Conservation (phyloP, 805 yeast genomes). For the Maudiozyma barnettii region DNA sequence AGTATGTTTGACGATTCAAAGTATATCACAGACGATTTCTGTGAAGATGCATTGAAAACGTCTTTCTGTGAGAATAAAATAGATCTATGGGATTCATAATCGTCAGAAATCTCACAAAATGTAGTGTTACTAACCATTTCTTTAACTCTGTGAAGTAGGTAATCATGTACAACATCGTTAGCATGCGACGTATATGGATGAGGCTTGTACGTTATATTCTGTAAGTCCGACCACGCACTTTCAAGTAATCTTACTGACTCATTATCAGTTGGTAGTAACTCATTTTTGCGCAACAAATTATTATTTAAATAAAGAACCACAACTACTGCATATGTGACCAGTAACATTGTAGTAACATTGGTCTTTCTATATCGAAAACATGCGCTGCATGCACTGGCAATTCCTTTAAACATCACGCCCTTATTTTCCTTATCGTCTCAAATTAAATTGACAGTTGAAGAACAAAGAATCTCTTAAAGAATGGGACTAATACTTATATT, state of each 20-base stretch:
- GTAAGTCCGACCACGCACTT: constrained; percentile 61
- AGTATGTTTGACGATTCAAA: constrained; percentile 77
- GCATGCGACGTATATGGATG: constrained; percentile 77
- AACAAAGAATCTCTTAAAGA: too few relatives aligned
- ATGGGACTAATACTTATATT: too few relatives aligned
- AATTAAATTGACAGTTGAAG: neutral
- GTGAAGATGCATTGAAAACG: constrained; percentile 35
- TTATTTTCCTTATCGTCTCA: neutral
- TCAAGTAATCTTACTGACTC: constrained; percentile 31
- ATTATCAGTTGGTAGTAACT: constrained; percentile 23
- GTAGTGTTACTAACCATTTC: constrained; percentile 22
- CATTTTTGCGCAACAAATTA: constrained; percentile 9
- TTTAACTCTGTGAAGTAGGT: constrained; percentile 39
- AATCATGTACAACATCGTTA: constrained; percentile 69
- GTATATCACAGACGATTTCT: constrained; percentile 46
- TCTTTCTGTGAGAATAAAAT: constrained; percentile 44
- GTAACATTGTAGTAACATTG: constrained; percentile 47
- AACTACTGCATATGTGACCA: constrained; percentile 38
- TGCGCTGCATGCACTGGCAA: constrained; percentile 32
- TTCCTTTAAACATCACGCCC: neutral
- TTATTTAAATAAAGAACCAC: constrained; percentile 30
- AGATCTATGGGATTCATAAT: constrained; percentile 31
- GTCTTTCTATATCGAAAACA: constrained; percentile 68
- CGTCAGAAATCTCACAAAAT: constrained; percentile 32
- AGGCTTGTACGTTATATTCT: constrained; percentile 49